A percentile compares a stretch with the other conserved stretches of the same genome.
These are phyloP conservation scores for Spiraea crenata DNA, from an alignment of 331 rosid species.

Conservation along the genomic window DNA sequence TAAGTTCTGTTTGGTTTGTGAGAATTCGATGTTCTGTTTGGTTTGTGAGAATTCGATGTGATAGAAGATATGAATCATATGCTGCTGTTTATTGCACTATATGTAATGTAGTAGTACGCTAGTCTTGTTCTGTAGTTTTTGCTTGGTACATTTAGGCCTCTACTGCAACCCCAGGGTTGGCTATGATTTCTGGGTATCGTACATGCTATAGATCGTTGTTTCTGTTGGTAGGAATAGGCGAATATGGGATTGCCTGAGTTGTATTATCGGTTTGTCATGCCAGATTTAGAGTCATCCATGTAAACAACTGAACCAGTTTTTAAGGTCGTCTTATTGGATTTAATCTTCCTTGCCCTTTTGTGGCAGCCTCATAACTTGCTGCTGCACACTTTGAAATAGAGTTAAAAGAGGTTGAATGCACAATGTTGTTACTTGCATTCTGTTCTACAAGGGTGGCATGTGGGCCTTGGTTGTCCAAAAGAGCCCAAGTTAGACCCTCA, in stretches of 20 bases:
- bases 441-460: neutral
- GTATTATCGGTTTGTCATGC: neutral
- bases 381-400: neutral
- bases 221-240: no score
- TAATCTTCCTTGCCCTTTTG: neutral
- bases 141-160: neutral
- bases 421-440: neutral
- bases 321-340: neutral
- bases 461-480: neutral
- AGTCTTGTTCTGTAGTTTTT: neutral
- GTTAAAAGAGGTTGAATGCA: neutral
- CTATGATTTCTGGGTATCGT: neutral
- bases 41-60: neutral
- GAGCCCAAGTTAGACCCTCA: conserved; percentile 9
- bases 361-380: neutral
- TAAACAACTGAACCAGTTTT: neutral
- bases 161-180: neutral
- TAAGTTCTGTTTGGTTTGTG: neutral
- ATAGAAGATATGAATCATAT: no score
- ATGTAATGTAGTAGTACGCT: no score
- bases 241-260: no score
- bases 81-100: no score
- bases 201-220: neutral
- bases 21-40: neutral
- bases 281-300: neutral